phyloP scores from a whole-genome alignment of 2,329 filamentous ascomycete species.

The Colletotrichum zoysiae region DNA sequence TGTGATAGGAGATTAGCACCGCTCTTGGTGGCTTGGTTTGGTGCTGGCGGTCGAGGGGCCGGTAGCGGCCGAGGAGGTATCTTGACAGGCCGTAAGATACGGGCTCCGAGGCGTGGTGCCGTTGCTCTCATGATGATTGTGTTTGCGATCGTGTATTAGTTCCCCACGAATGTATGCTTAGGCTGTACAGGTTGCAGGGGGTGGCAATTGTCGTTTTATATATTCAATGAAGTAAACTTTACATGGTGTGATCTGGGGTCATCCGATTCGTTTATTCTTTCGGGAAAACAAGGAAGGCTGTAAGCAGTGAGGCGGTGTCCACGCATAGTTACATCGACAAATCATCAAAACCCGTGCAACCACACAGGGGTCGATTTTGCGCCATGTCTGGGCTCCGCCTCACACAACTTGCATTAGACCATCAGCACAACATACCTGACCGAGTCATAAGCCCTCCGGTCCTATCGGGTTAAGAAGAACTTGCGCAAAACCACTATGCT shows the following conservation, averaged over 20 bases:
- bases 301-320: background rate
- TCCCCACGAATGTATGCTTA: background rate
- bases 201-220: background rate
- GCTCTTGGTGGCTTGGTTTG: background rate
- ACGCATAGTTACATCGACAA: background rate
- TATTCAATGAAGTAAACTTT: background rate
- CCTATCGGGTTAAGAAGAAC: background rate
- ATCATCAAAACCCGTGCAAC: background rate
- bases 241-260: background rate
- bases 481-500: background rate
- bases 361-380: background rate
- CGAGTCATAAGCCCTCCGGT: background rate
- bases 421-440: background rate
- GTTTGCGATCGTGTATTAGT: background rate
- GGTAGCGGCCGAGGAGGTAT: background rate
- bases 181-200: background rate
- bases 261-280: background rate
- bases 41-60: background rate
- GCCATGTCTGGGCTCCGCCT: background rate
- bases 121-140: background rate
- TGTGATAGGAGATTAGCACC: background rate
- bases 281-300: background rate
- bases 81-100: background rate
- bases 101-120: background rate
- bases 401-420: background rate